phyloP scores from a whole-genome alignment of 441 rosid genomes.

The Jatropha multifida region DNA sequence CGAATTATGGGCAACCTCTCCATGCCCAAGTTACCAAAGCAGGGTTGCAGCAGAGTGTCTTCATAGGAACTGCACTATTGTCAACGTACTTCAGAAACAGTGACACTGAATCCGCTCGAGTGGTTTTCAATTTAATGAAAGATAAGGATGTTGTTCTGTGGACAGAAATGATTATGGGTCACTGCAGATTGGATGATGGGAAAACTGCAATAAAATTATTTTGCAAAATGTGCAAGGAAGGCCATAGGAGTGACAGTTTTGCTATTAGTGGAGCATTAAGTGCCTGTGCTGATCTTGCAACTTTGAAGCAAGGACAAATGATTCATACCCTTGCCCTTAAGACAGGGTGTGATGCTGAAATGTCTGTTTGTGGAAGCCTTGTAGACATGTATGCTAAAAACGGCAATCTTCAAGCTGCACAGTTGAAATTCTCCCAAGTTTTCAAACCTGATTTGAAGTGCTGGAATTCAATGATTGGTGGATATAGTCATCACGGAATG shows the following conservation, averaged over 20 bases:
- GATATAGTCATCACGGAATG: constrained; percentile 76
- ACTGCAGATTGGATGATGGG: constrained; percentile 65
- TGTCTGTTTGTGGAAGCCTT: constrained; percentile 70
- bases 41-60: constrained; percentile 58
- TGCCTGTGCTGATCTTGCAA: constrained; percentile 75
- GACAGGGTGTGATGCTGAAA: constrained; percentile 48
- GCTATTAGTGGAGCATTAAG: constrained; percentile 74
- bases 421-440: constrained; percentile 45
- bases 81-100: constrained; percentile 73
- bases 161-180: constrained; percentile 89
- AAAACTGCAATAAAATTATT: constrained; percentile 53
- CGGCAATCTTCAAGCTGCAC: constrained; percentile 56
- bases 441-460: constrained; percentile 73
- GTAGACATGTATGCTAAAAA: constrained; percentile 84
- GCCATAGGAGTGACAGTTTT: constrained; percentile 61
- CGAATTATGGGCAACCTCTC: constrained; percentile 55
- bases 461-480: constrained; percentile 86
- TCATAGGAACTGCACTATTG: constrained; percentile 65
- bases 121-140: constrained; percentile 42
- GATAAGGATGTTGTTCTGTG: constrained; percentile 77
- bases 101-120: constrained; percentile 51
- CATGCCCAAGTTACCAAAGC: constrained; percentile 60
- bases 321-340: constrained; percentile 63
- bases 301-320: constrained; percentile 70
- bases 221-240: constrained; percentile 52